Evolutionary conservation across 805 yeast genomes (phyloP), one percentile per base, ranked within the genome.

Genomic region (Lipomyces kockii): DNA sequence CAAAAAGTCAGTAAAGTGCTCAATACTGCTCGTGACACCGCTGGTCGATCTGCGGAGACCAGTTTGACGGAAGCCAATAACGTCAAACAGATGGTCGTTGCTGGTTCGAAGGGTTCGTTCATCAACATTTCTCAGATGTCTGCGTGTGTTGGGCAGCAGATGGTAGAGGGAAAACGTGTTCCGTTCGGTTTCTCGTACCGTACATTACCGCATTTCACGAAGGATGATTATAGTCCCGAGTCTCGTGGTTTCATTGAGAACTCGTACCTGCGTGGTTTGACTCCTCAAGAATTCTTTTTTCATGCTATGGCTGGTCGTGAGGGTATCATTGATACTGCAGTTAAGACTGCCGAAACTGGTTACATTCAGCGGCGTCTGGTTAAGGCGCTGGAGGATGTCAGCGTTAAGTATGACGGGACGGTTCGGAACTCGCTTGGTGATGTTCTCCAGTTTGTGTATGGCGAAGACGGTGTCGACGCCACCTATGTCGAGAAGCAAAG

Each of bases 231-330:
- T 79, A 91, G 97, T 61, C 98, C 99, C 27, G 99, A 95, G 80
- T 94, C 98, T 2, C 92, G 92, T 78, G 99, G 99, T 74, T 95
- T 95, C 76, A 97, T 95, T 68, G 97, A 96, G 80, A 95, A 95
- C 78, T 95, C 99, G 14, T 95, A 95, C 77, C 84, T 94, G 77
- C 88, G 98, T 83, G 99, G 99, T 51, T 84, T 95, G 76, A 93
- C 99, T 5, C 99, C 99, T 43, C 98, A 95, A 80, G 99, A 95
- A 80, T 95, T 95, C 80, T 93, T 95, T 79, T 95, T 95, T 89
- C 99, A 95, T 79, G 95, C 98, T 84, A 95, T 95, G 99, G 99
- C 99, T 64, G 99, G 99, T 81, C 90, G 99, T 84, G 99, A 95
- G 84, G 99, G 99, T 83, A 86, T 95, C 77, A 95, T 95, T 82